Evolutionary conservation across 2,329 filamentous ascomycete species (phyloP), one percentile per base, ranked within the genome.

Genomic region (Fusarium armeniacum): DNA sequence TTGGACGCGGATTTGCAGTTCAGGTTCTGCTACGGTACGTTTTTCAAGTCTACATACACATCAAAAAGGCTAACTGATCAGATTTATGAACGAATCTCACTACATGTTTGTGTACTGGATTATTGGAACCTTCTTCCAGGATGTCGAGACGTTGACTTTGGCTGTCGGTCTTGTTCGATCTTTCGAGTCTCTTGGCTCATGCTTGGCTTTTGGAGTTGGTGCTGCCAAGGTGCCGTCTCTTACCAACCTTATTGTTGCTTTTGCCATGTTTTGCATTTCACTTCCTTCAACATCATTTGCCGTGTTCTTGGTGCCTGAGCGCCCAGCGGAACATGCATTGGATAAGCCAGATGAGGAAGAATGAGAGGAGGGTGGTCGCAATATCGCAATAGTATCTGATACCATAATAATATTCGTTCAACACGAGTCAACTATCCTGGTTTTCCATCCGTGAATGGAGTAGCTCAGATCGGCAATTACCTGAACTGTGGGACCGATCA

Each of bases 41-140:
- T 24, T 8, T 8, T 6, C 0, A 22, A 13, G 3, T 16, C 15
- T 26, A 11, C 12, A 4, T 16, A 10, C 5, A 13, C 2, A 0
- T 16, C 1, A 61, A 26, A 1, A 47, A 24, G 24, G 16, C 62
- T 65, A 40, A 65, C 5, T 20, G 2, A 9, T 0, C 2, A 79
- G 75, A 12, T 84, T 86, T 71, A 80, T 85, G 75, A 85, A 86
- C 60, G 84, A 86, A 66, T 83, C 81, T 0, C 81, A 85, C 44
- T 82, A 83, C 68, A 85, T 85, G 76, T 85, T 84, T 57, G 81
- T 84, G 1, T 86, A 85, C 73, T 86, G 83, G 83, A 73, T 85
- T 16, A 77, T 86, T 2, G 84, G 83, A 4, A 79, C 83, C 3
- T 86, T 85, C 74, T 84, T 84, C 62, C 79, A 84, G 60, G 83